Percentiles rank a stretch among this genome's conserved stretches.
These are phyloP conservation scores for Penicillium sp. DNA, from an alignment of 2,329 filamentous ascomycete species.

Conservation along the genomic window DNA sequence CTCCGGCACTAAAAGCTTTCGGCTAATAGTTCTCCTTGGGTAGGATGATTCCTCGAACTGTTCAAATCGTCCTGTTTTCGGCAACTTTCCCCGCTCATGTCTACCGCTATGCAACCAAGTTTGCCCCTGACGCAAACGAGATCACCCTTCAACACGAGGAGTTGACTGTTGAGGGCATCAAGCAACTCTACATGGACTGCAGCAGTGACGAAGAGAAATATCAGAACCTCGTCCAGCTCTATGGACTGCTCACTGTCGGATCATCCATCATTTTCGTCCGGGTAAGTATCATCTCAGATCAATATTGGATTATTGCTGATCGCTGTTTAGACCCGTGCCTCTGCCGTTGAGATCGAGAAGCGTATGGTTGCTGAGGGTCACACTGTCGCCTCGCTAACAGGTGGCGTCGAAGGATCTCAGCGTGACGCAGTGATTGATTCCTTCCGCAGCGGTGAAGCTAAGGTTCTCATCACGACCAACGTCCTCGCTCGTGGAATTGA, in stretches of 20 bases:
- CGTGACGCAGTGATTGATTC: constrained; percentile 81
- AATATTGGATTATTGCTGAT: constrained; percentile 18
- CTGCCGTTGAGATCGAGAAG: constrained; percentile 77
- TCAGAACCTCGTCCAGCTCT: constrained; percentile 82
- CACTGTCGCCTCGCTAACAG: constrained; percentile 85
- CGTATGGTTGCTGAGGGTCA: constrained; percentile 88
- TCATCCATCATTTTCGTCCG: constrained; percentile 98
- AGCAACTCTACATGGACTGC: constrained; percentile 96
- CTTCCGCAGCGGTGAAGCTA: constrained; percentile 82
- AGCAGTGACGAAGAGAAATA: constrained; percentile 80
- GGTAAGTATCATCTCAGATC: constrained; percentile 49
- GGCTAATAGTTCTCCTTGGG: constrained; percentile 30
- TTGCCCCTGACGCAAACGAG: constrained; percentile 80
- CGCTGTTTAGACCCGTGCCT: constrained; percentile 68
- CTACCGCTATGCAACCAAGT: constrained; percentile 75
- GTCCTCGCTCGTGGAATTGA: constrained; percentile 95
- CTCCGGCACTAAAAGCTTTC: not conserved
- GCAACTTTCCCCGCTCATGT: constrained; percentile 89
- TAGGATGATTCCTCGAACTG: constrained; percentile 69
- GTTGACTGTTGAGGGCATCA: constrained; percentile 93
- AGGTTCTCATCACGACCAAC: constrained; percentile 97
- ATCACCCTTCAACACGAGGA: constrained; percentile 87
- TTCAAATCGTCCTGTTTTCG: constrained; percentile 94
- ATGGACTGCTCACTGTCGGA: constrained; percentile 92
- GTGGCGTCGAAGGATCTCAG: constrained; percentile 77